Base-by-base conservation (phyloP, 768 basidiomycete species). In the Pholiota microspora region DNA sequence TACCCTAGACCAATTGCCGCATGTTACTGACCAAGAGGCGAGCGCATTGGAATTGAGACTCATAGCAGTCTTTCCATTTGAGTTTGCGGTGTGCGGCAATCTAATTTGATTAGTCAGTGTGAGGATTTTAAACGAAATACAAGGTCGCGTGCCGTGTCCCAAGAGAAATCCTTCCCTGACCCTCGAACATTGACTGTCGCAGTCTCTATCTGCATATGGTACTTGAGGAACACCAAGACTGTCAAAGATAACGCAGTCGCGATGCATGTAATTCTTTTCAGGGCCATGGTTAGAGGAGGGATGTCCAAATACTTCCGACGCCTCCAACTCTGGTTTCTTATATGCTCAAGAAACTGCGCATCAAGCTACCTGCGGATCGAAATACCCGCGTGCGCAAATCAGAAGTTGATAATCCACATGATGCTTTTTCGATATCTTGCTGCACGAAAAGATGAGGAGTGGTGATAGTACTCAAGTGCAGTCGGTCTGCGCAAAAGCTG, bases 1-100 rank as follows among this genome's bases (percentile, higher is more conserved):
- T 36, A 16, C 23, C 21, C 32, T 25, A 7, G 21, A 36, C 55
- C 29, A 7, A 70, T n/a, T n/a, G n/a, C n/a, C n/a, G n/a, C n/a
- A n/a, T n/a, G n/a, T 31, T 31, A 31, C 29, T 31, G 29, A 31
- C 71, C 34, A 63, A 55, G 4, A 73, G 64, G 32, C 67, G 62
- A 48, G 69, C 66, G 55, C 72, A 73, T 46, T 72, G 58, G 23
- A 57, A 54, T 10, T 55, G 52, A 7, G 36, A 24, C 47, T 64
- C 66, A 58, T 67, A 71, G 32, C 40, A 42, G 21, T 18, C 2
- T 23, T 42, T 6, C 40, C 40, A 42, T 42, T 48, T 51, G 13
- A 47, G 25, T 28, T n/a, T 47, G 15, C 21, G 16, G 32, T 74
- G 74, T 9, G 65, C 27, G n/a, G 29, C 25, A 36, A 36, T 6